Percentiles rank a stretch among this genome's conserved stretches.
phyloP scores from a whole-genome alignment of 2,329 filamentous ascomycete species.

The Aspergillus fumigatus region DNA sequence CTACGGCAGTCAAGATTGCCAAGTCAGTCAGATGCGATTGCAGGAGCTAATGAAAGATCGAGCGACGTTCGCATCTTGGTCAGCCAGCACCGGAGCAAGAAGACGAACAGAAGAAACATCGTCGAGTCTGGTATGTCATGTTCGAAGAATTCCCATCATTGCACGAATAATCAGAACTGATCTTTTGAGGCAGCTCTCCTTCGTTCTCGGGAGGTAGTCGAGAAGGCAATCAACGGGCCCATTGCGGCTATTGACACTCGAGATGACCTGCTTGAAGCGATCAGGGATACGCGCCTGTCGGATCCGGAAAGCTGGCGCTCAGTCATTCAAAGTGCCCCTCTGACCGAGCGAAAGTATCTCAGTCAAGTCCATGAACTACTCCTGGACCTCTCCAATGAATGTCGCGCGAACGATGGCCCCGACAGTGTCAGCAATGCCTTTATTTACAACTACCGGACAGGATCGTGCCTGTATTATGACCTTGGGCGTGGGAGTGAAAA shows the following conservation, averaged over 20 bases:
- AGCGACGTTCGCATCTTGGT: conserved; percentile 82
- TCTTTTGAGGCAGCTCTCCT: conserved; percentile 44
- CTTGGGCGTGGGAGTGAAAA: conserved; percentile 41
- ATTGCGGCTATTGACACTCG: conserved; percentile 85
- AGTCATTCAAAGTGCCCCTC: conserved; percentile 71
- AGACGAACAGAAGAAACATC: conserved; percentile 81
- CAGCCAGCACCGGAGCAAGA: conserved; percentile 79
- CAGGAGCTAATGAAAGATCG: conserved; percentile 43
- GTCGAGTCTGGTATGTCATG: conserved; percentile 69
- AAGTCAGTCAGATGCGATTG: conserved; percentile 37
- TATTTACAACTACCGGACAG: conserved; percentile 87
- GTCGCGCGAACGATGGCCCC: conserved; percentile 43
- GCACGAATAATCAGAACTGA: conserved; percentile 11
- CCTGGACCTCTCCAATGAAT: conserved; percentile 54
- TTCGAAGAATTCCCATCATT: conserved; percentile 21
- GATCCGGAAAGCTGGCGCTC: conserved; percentile 80
- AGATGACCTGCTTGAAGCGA: conserved; percentile 73
- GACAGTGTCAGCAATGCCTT: conserved; percentile 65
- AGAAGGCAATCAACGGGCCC: conserved; percentile 69
- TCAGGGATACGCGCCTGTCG: conserved; percentile 68
- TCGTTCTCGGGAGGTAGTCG: conserved; percentile 58
- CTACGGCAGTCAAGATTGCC: conserved; percentile 39
- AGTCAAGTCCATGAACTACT: conserved; percentile 77
- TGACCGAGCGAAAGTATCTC: conserved; percentile 75
- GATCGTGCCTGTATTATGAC: conserved; percentile 81